Evolutionary conservation across 2,329 filamentous ascomycete genomes (phyloP), one percentile per base, ranked within the genome.

Genomic region (Periglandula ipomoeae): DNA sequence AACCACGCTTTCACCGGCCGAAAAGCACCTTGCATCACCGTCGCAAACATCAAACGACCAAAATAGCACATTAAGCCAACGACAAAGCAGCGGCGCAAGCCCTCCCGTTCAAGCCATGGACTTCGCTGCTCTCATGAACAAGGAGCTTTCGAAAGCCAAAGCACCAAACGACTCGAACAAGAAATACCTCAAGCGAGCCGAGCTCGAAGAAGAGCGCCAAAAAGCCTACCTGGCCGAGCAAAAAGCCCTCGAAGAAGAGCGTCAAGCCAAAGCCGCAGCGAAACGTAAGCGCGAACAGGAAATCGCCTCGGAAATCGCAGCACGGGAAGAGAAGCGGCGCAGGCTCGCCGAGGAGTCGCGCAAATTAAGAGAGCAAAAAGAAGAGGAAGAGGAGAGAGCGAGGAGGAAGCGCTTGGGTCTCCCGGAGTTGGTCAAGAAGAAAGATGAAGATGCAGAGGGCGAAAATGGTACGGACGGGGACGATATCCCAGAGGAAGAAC

Each of bases 271-370:
- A 54, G 72, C 80, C 1, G 76, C 79, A 1, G 82, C 85, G 58
- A 97, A 97, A 70, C 87, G 91, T 57, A 93, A 94, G 66, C 79
- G 82, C 22, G 91, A 97, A 47, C 90, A 95, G 32, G 90, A 95
- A 23, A 85, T 87, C 49, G 82, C 82, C 2, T 78, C 81, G 22
- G 83, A 85, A 55, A 79, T 80, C 55, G 78, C 74, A 11, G 72
- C 74, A 24, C 80, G 89, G 13, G 87, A 95, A 54, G 88, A 93
- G 61, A 96, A 96, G 73, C 82, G 85, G 47, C 78, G 79, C 51
- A 77, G 77, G 52, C 73, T 98, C 4, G 91, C 89, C 0, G 89
- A 95, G 53, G 88, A 95, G 60, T 88, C 85, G 44, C 76, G 78
- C 46, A 70, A 70, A 53, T 74, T 81, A 53, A 75, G 83, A 37